phyloP scores from a whole-genome alignment of 2,329 filamentous ascomycete genomes.

The Xylariaceae sp. region DNA sequence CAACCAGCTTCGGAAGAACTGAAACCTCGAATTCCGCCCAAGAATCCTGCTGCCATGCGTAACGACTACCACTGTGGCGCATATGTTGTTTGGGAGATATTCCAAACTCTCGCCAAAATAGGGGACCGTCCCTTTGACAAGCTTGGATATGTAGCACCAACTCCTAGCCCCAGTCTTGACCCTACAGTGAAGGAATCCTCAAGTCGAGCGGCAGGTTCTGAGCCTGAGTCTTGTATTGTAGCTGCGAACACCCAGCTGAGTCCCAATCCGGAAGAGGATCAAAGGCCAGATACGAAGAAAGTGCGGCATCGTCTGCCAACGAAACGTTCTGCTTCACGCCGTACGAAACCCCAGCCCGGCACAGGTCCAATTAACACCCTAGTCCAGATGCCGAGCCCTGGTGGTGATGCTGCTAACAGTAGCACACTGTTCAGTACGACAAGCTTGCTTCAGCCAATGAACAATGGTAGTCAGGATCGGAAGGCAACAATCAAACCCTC shows the following conservation, averaged over 20 bases:
- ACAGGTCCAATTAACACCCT: too few species aligned
- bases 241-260: too few species aligned
- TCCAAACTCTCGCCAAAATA: constrained; percentile 30
- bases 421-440: too few species aligned
- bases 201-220: neutral
- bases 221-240: neutral
- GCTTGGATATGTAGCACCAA: constrained; percentile 33
- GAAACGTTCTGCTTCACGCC: too few species aligned
- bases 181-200: constrained; percentile 21
- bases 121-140: constrained; percentile 30
- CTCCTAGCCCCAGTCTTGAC: constrained; percentile 33
- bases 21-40: constrained; percentile 24
- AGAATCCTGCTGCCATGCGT: constrained; percentile 30
- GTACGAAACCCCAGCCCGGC: neutral
- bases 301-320: neutral
- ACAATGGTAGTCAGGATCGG: constrained; percentile 1
- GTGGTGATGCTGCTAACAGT: too few species aligned
- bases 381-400: too few species aligned
- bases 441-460: too few species aligned
- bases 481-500: neutral
- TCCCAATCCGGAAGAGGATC: too few species aligned
- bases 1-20: constrained; percentile 17
- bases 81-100: constrained; percentile 31
- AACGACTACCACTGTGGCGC: constrained; percentile 32
- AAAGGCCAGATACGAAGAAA: neutral